A percentile compares a stretch with the other conserved stretches of the same genome.
Evolutionary conservation across 768 basidiomycete species (phyloP).

Genomic region (Lactarius trivialis): DNA sequence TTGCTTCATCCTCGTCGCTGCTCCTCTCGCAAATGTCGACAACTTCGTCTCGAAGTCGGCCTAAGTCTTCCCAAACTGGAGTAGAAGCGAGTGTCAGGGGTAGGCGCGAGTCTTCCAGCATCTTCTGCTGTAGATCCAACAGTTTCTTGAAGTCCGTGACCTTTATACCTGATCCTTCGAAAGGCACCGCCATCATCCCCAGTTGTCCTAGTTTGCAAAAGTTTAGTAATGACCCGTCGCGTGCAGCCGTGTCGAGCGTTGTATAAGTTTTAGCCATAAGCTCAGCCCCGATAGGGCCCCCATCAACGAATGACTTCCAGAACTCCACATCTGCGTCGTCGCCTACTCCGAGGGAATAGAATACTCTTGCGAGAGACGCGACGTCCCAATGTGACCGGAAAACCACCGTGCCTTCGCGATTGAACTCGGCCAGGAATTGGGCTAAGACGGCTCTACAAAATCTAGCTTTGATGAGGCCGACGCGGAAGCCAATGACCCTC

Average conservation of each 20-base stretch:
- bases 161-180: not conserved
- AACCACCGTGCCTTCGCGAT: not conserved
- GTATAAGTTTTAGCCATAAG: not conserved
- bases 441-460: not conserved
- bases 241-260: not conserved
- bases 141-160: not conserved
- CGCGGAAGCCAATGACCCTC: not conserved
- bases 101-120: not conserved
- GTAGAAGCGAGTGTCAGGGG: not conserved
- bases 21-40: not conserved
- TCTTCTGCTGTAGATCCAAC: not conserved
- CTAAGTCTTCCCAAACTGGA: not conserved
- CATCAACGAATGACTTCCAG: not conserved
- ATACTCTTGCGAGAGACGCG: constrained; percentile 2
- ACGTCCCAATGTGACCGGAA: constrained; percentile 7
- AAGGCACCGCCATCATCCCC: not conserved
- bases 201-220: constrained; percentile 5
- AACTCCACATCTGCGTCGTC: not conserved
- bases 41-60: not conserved
- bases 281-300: not conserved
- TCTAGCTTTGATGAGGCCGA: not conserved
- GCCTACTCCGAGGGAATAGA: not conserved
- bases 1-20: not conserved
- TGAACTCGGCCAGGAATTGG: not conserved
- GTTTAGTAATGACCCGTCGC: constrained; percentile 11